A percentile compares a stretch with the other conserved stretches of the same genome.
Conservation (phyloP, 2,329 filamentous ascomycete species). For the Dactylellina drechsleri region DNA sequence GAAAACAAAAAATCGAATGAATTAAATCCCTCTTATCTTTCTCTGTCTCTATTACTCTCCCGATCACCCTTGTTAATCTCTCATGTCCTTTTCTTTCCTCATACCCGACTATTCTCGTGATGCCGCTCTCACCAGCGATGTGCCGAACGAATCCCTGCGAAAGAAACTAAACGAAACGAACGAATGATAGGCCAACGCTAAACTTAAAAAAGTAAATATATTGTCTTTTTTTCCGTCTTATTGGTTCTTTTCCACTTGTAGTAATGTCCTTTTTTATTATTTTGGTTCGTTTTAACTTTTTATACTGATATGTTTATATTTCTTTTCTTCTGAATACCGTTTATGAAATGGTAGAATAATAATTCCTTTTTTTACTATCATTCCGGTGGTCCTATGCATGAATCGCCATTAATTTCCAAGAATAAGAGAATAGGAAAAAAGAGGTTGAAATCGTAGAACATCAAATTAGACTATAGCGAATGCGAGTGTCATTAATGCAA, state of each 20-base stretch:
- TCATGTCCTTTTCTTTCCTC: constrained; percentile 1
- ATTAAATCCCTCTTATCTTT: constrained; percentile 39
- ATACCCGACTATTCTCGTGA: constrained; percentile 50
- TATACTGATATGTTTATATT: not conserved
- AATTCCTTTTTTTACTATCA: no score
- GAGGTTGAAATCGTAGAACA: no score
- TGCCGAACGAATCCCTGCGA: constrained; percentile 22
- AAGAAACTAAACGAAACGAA: no score
- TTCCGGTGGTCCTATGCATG: no score
- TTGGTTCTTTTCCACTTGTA: constrained; percentile 6
- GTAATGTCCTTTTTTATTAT: not conserved
- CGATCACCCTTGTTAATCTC: constrained; percentile 23
- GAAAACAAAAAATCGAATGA: constrained; percentile 45
- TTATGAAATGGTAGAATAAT: constrained; percentile 7
- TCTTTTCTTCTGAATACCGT: not conserved
- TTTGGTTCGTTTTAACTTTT: not conserved
- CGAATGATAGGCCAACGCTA: not conserved
- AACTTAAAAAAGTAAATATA: constrained; percentile 25
- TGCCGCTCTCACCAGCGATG: constrained; percentile 21
- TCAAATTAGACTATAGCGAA: no score
- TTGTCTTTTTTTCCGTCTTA: constrained; percentile 6
- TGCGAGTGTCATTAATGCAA: no score
- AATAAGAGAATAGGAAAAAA: no score
- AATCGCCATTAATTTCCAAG: no score
- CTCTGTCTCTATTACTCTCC: constrained; percentile 3